These are phyloP conservation scores for Claviceps spartinae DNA, from an alignment of 2,329 filamentous ascomycete genomes.

Conservation along the genomic window DNA sequence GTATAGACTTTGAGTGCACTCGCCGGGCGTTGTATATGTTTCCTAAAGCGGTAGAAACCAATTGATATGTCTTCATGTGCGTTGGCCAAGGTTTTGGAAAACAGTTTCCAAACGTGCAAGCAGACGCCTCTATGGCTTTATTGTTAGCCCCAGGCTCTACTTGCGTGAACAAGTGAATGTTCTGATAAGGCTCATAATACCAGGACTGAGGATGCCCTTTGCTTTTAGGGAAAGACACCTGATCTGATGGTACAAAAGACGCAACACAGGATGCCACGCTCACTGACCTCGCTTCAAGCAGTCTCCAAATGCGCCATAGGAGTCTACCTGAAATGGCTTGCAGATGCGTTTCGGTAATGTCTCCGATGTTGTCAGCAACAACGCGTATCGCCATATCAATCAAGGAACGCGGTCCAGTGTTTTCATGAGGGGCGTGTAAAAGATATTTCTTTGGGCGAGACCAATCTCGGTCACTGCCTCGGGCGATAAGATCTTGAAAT, in stretches of 20 bases:
- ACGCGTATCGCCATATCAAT: slow-evolving; percentile 25
- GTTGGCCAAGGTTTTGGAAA: slow-evolving; percentile 20
- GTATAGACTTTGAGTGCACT: slow-evolving; percentile 23
- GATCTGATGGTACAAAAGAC: neutral
- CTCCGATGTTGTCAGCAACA: slow-evolving; percentile 24
- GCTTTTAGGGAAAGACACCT: neutral
- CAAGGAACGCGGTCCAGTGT: slow-evolving; percentile 22
- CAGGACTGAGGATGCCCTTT: neutral
- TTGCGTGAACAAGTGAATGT: neutral
- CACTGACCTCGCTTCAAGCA: slow-evolving; percentile 25
- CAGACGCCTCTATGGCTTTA: slow-evolving; percentile 15
- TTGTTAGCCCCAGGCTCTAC: neutral
- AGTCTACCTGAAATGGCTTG: slow-evolving; percentile 21
- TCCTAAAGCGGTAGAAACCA: slow-evolving; percentile 24
- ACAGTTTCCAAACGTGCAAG: slow-evolving; percentile 27
- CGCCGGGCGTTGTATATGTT: slow-evolving; percentile 25
- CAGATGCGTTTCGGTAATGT: slow-evolving; percentile 20
- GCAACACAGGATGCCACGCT: neutral
- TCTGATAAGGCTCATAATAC: neutral
- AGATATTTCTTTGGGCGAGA: slow-evolving; percentile 19
- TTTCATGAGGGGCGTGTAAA: slow-evolving; percentile 13
- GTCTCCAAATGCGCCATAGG: slow-evolving; percentile 25
- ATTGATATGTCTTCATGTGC: slow-evolving; percentile 21
- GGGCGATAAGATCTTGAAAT: slow-evolving; percentile 12
- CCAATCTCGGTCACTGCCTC: slow-evolving; percentile 20